Evolutionary conservation across 2,329 filamentous ascomycete genomes (phyloP).

Genomic region (Claviceps purpurea): DNA sequence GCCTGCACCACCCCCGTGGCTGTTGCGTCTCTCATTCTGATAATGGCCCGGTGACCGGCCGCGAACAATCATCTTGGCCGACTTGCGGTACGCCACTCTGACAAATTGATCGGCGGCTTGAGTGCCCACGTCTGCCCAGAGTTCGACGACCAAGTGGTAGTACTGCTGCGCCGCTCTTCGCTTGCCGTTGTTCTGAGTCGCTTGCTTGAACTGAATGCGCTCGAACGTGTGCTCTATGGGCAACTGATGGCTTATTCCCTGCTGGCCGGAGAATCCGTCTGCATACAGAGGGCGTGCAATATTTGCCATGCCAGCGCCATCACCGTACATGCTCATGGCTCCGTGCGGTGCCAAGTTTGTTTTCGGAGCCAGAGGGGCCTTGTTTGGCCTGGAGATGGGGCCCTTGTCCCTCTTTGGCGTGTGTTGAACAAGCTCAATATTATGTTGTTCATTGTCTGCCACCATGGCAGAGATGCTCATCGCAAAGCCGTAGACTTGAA

Average conservation of each 20-base stretch:
- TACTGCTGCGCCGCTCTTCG: constrained; percentile 82
- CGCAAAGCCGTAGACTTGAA: constrained; percentile 59
- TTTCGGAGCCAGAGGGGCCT: constrained; percentile 54
- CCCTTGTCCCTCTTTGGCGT: constrained; percentile 87
- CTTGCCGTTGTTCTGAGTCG: constrained; percentile 89
- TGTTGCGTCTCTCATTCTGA: constrained; percentile 55
- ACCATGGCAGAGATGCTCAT: constrained; percentile 79
- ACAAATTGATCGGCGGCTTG: constrained; percentile 43
- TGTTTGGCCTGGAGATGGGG: constrained; percentile 61
- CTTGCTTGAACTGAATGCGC: constrained; percentile 87
- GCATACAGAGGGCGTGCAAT: constrained; percentile 24
- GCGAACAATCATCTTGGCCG: constrained; percentile 75
- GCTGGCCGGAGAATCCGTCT: constrained; percentile 22
- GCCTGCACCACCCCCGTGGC: constrained; percentile 52
- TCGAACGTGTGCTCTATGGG: constrained; percentile 58
- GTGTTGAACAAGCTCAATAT: constrained; percentile 76
- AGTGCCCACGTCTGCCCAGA: constrained; percentile 55
- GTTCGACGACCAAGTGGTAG: constrained; percentile 79
- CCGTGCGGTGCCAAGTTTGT: constrained; percentile 40
- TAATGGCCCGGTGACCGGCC: constrained; percentile 74
- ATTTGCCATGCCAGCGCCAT: constrained; percentile 16
- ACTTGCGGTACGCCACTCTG: constrained; percentile 59
- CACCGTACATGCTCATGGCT: constrained; percentile 29
- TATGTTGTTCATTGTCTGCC: constrained; percentile 60
- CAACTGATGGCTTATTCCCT: constrained; percentile 21